These are phyloP conservation scores for Penicillium bialowiezense DNA, from an alignment of 495 filamentous ascomycete genomes.

Conservation along the genomic window DNA sequence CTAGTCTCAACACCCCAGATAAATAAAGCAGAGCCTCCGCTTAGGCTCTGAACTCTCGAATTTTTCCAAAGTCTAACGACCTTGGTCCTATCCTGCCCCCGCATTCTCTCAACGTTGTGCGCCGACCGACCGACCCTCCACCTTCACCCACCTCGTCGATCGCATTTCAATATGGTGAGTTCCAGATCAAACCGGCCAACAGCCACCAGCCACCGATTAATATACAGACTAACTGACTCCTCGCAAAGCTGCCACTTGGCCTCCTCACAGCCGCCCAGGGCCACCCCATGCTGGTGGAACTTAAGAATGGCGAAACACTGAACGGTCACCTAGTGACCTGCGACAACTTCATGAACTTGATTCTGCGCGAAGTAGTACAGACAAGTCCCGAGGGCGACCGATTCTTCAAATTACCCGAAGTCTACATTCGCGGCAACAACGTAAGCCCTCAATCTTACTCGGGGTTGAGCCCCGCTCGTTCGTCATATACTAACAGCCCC, in stretches of 20 bases:
- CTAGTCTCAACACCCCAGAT: conserved; percentile 17
- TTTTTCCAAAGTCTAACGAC: not conserved
- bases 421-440: conserved; percentile 96
- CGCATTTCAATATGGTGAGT: conserved; percentile 26
- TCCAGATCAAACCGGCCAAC: not conserved
- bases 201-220: not conserved
- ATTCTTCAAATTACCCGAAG: conserved; percentile 86
- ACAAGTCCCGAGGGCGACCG: conserved; percentile 93
- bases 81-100: conserved; percentile 3
- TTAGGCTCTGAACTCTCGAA: not conserved
- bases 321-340: conserved; percentile 94
- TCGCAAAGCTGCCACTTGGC: conserved; percentile 75
- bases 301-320: conserved; percentile 96
- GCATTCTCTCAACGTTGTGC: conserved; percentile 3
- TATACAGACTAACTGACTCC: conserved; percentile 1
- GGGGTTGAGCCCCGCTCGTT: not conserved
- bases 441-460: conserved; percentile 50
- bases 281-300: conserved; percentile 98
- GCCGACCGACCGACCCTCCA: conserved; percentile 10
- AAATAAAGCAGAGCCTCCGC: not conserved
- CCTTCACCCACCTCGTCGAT: conserved; percentile 17
- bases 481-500: conserved; percentile 1
- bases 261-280: conserved; percentile 93
- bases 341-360: conserved; percentile 99
- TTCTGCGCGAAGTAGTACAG: conserved; percentile 95